Percentiles rank a stretch among this genome's conserved stretches.
Conservation (phyloP, 169 alveolate genomes). For the Cryptosporidium ryanae region DNA sequence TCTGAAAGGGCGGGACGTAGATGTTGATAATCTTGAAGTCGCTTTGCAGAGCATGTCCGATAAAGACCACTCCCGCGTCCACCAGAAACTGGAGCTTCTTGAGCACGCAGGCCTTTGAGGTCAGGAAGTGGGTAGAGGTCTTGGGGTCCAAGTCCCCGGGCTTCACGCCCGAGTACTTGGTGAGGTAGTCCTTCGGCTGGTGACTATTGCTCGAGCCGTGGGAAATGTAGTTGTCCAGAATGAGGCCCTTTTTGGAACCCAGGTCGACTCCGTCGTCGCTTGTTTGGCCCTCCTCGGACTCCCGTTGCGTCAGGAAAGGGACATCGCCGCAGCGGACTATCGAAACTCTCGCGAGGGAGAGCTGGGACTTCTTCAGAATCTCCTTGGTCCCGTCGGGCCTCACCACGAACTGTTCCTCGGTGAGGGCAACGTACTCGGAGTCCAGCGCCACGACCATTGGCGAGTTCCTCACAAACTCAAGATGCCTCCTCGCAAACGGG, state of each 20-base stretch:
- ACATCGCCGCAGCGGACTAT: conserved; percentile 29
- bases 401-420: conserved; percentile 74
- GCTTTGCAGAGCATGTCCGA: conserved; percentile 85
- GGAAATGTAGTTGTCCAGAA: conserved; percentile 84
- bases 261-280: conserved; percentile 1
- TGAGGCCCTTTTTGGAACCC: conserved; percentile 5
- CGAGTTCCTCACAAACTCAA: conserved; percentile 20
- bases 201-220: conserved; percentile 70
- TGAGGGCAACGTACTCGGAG: conserved; percentile 79
- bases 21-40: conserved; percentile 85
- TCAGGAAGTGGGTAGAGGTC: conserved; percentile 82
- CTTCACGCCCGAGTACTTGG: conserved; percentile 85
- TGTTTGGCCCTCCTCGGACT: not conserved
- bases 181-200: conserved; percentile 85
- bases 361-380: conserved; percentile 67
- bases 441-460: conserved; percentile 77
- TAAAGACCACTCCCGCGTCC: conserved; percentile 80
- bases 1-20: conserved; percentile 81
- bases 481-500: not conserved
- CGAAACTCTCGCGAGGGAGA: conserved; percentile 76
- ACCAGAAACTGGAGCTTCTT: conserved; percentile 82
- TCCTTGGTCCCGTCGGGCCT: conserved; percentile 76
- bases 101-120: conserved; percentile 81
- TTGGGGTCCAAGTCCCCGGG: conserved; percentile 85
- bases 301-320: not conserved